phyloP scores from a whole-genome alignment of 176 grass and related monocot genomes.

The Chrysopogon serrulatus region DNA sequence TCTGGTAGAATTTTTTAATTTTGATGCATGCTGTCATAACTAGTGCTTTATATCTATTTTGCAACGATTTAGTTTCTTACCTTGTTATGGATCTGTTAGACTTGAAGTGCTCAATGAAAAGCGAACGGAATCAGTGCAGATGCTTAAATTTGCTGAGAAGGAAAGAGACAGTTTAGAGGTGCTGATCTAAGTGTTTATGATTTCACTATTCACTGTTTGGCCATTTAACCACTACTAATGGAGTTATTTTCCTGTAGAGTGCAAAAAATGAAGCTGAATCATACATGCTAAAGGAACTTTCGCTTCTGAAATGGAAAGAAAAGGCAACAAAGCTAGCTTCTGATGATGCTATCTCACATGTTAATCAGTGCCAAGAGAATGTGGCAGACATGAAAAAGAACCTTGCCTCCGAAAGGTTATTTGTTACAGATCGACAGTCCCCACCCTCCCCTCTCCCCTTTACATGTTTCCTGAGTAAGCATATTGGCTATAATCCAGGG shows the following conservation, averaged over 20 bases:
- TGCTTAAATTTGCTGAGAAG: slow-evolving; percentile 96
- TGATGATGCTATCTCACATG: slow-evolving; percentile 72
- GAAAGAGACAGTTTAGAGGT: slow-evolving; percentile 97
- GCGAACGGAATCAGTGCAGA: slow-evolving; percentile 66
- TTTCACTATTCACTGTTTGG: slow-evolving; percentile 20
- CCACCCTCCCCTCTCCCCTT: neutral
- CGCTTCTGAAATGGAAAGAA: slow-evolving; percentile 92
- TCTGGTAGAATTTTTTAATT: neutral
- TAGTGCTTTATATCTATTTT: slow-evolving; percentile 18
- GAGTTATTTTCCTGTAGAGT: slow-evolving; percentile 46
- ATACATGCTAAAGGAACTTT: slow-evolving; percentile 94
- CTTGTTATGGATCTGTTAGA: slow-evolving; percentile 38
- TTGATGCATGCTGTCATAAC: neutral
- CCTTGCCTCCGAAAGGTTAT: slow-evolving; percentile 64
- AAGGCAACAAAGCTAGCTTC: slow-evolving; percentile 68
- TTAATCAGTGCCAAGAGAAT: slow-evolving; percentile 56
- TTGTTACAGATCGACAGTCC: neutral
- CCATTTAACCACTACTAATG: neutral
- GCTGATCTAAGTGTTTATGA: slow-evolving; percentile 18
- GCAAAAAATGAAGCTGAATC: slow-evolving; percentile 97
- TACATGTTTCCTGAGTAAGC: slow-evolving; percentile 21
- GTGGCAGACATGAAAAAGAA: slow-evolving; percentile 59
- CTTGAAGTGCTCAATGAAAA: slow-evolving; percentile 93
- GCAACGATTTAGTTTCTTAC: slow-evolving; percentile 20
- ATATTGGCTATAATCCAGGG: slow-evolving; percentile 44